phyloP scores from a whole-genome alignment of 2,329 filamentous ascomycete species.

The Fusarium sp. region DNA sequence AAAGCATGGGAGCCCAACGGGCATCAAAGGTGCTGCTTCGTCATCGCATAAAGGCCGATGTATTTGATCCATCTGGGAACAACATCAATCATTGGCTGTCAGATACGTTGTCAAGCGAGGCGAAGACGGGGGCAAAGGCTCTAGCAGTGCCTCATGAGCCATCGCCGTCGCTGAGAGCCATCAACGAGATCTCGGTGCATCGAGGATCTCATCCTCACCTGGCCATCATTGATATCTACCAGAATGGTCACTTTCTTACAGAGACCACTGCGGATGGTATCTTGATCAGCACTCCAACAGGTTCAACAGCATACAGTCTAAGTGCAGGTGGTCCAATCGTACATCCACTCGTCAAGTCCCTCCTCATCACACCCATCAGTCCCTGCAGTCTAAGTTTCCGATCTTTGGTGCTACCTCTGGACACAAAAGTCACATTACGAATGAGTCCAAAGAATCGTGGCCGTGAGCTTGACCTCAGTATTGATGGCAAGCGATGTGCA shows the following conservation, averaged over 20 bases:
- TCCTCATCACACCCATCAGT: constrained; percentile 94
- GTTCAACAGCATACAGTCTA: constrained; percentile 95
- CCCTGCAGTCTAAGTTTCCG: constrained; percentile 92
- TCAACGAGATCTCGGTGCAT: constrained; percentile 96
- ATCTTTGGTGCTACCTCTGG: constrained; percentile 87
- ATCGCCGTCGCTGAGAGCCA: constrained; percentile 71
- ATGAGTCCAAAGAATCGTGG: constrained; percentile 85
- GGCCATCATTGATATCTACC: constrained; percentile 89
- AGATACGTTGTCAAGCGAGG: constrained; percentile 59
- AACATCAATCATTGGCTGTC: constrained; percentile 67
- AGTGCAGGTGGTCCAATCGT: constrained; percentile 93
- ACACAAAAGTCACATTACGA: constrained; percentile 84
- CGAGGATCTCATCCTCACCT: constrained; percentile 90
- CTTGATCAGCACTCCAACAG: constrained; percentile 92
- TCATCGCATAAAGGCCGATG: constrained; percentile 86
- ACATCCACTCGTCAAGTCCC: constrained; percentile 88
- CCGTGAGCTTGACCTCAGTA: constrained; percentile 81
- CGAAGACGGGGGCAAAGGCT: constrained; percentile 53
- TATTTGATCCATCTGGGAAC: constrained; percentile 77
- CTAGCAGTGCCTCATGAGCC: constrained; percentile 53
- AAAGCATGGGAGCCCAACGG: constrained; percentile 81
- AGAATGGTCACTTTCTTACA: constrained; percentile 90
- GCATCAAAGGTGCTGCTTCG: constrained; percentile 86
- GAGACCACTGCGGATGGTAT: constrained; percentile 96
- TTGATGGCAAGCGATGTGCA: constrained; percentile 78